Evolutionary conservation across 2,329 filamentous ascomycete species (phyloP).

Genomic region (Nigrospora osmanthi): DNA sequence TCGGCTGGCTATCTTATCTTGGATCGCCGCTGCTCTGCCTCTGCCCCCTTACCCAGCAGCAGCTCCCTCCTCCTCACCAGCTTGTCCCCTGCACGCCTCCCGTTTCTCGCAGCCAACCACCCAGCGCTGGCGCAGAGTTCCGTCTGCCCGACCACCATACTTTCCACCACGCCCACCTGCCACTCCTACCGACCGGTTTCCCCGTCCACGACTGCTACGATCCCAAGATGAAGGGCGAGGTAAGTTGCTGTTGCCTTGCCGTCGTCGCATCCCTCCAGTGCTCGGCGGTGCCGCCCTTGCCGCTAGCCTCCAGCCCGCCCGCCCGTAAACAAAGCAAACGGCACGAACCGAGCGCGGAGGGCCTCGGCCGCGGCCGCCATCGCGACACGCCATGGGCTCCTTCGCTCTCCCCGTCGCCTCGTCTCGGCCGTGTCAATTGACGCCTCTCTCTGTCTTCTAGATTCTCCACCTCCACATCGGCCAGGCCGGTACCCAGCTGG

Average conservation of each 20-base stretch:
- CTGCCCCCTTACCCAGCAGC: neutral
- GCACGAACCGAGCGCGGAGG: neutral
- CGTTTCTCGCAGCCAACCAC: neutral
- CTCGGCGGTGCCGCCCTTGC: neutral
- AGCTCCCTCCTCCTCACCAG: neutral
- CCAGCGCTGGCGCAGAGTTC: conserved; percentile 8
- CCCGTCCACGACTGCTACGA: neutral
- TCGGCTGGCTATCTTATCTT: neutral
- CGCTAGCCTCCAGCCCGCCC: neutral
- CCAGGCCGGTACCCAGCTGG: conserved; percentile 67
- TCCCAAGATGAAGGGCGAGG: conserved; percentile 49
- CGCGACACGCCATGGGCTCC: neutral
- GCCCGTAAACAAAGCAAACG: neutral
- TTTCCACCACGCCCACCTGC: neutral
- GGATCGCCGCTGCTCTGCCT: neutral
- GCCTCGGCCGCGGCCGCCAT: neutral
- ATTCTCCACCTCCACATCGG: conserved; percentile 58
- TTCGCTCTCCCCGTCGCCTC: neutral
- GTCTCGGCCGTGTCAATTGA: neutral
- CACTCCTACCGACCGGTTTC: neutral
- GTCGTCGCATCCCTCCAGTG: neutral
- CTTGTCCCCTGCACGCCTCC: neutral
- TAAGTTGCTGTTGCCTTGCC: conserved; percentile 23
- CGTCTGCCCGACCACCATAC: neutral
- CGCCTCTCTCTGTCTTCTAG: conserved; percentile 23